A percentile compares a stretch with the other conserved stretches of the same genome.
Evolutionary conservation across 306 rosid species (phyloP).

Genomic region (Quercus ilex): DNA sequence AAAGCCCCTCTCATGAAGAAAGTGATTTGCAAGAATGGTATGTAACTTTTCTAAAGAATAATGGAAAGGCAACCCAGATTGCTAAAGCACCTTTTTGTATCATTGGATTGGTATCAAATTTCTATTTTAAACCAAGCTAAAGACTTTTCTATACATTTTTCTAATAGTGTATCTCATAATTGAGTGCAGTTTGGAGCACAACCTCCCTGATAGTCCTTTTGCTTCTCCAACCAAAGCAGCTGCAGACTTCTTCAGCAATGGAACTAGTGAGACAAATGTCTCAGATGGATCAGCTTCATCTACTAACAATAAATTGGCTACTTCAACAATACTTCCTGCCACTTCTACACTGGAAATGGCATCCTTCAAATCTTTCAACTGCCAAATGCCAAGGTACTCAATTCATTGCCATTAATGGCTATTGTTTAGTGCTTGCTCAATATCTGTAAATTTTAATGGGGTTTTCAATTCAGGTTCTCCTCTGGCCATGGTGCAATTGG

Average conservation of each 20-base stretch:
- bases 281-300: conserved; percentile 42
- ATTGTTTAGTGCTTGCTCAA: neutral
- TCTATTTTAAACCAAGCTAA: conserved; percentile 33
- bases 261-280: conserved; percentile 39
- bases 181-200: conserved; percentile 88
- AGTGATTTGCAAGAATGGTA: conserved; percentile 73
- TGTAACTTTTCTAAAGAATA: conserved; percentile 14
- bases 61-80: conserved; percentile 24
- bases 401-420: neutral
- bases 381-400: conserved; percentile 88
- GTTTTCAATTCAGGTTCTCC: conserved; percentile 54
- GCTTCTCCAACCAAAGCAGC: conserved; percentile 89
- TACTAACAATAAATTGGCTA: conserved; percentile 45
- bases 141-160: conserved; percentile 29
- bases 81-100: conserved; percentile 17
- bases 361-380: conserved; percentile 74
- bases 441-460: conserved; percentile 1
- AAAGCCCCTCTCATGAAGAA: conserved; percentile 46
- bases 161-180: conserved; percentile 13
- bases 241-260: conserved; percentile 43
- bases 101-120: neutral
- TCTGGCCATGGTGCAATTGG: conserved; percentile 83
- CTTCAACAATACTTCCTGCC: conserved; percentile 44
- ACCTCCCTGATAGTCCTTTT: conserved; percentile 95
- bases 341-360: conserved; percentile 69